Conservation (phyloP, 495 filamentous ascomycete genomes). For the Aspergillus bridgeri region DNA sequence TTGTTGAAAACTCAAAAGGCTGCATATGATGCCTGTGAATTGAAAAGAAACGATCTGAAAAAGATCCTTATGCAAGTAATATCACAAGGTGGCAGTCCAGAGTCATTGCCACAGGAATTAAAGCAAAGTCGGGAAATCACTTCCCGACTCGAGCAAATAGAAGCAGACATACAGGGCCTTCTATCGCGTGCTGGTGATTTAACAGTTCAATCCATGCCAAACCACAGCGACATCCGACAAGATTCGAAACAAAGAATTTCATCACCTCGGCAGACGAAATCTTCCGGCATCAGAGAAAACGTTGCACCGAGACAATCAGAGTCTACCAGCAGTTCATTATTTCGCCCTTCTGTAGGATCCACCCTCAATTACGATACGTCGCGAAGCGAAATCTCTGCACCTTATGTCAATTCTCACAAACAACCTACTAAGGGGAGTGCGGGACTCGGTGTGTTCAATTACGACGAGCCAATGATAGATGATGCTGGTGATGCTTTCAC, state of each 20-base stretch:
- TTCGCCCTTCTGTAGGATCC: constrained; percentile 2
- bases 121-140: constrained; percentile 34
- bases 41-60: constrained; percentile 33
- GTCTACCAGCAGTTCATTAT: neutral
- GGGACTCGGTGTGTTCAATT: constrained; percentile 12
- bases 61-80: constrained; percentile 32
- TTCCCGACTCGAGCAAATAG: constrained; percentile 32
- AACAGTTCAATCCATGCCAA: constrained; percentile 9
- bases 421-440: constrained; percentile 8
- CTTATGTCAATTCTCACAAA: constrained; percentile 1
- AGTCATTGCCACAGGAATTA: constrained; percentile 32
- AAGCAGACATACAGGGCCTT: constrained; percentile 29
- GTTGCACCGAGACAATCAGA: neutral
- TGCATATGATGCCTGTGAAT: constrained; percentile 22
- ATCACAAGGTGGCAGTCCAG: constrained; percentile 34
- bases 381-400: constrained; percentile 8
- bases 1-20: constrained; percentile 26
- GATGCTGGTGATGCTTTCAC: constrained; percentile 39
- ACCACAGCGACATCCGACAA: neutral
- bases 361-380: neutral
- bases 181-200: constrained; percentile 24
- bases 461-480: constrained; percentile 17
- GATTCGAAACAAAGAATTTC: neutral
- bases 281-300: neutral
- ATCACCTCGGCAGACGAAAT: constrained; percentile 1